Evolutionary conservation across 1,284 basidiomycete genomes (phyloP).

Genomic region (Mycosarcoma mackinlayi): DNA sequence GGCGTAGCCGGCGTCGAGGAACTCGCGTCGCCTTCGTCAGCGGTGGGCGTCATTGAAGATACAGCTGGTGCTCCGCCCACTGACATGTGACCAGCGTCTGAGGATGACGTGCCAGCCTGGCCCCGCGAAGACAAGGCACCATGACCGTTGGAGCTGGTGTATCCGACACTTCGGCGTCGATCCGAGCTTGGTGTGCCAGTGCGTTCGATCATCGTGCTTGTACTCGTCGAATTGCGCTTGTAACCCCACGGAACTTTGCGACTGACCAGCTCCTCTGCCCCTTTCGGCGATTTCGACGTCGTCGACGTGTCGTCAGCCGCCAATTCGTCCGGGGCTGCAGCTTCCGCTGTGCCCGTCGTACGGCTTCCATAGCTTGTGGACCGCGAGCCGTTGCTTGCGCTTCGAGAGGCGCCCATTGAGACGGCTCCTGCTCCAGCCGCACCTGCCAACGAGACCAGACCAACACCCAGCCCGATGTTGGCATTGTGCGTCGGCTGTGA

Average conservation of each 20-base stretch:
- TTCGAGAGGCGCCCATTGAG: constrained; percentile 11
- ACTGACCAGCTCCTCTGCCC: constrained; percentile 45
- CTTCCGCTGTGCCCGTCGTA: constrained; percentile 19
- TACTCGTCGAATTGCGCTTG: constrained; percentile 43
- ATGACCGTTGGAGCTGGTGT: constrained; percentile 38
- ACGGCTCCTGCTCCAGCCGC: constrained; percentile 16
- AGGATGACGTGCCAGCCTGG: constrained; percentile 2
- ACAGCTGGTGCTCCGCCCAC: not conserved
- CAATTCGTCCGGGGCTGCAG: constrained; percentile 9
- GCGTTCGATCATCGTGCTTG: constrained; percentile 18
- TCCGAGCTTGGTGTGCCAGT: constrained; percentile 38
- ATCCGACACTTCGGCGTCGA: constrained; percentile 38
- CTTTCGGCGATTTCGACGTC: constrained; percentile 21
- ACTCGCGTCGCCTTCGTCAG: constrained; percentile 8
- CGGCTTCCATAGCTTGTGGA: constrained; percentile 35
- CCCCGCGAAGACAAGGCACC: constrained; percentile 18
- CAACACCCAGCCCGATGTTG: constrained; percentile 18
- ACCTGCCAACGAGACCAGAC: constrained; percentile 7
- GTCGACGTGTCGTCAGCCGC: constrained; percentile 28
- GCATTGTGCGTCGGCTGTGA: not conserved
- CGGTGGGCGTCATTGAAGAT: constrained; percentile 1
- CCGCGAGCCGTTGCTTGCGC: constrained; percentile 27
- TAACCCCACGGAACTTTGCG: constrained; percentile 61
- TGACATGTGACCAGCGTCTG: constrained; percentile 20
- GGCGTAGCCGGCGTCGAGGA: constrained; percentile 2